These are phyloP conservation scores for Xylaria intraflava DNA, from an alignment of 495 filamentous ascomycete genomes.

Conservation along the genomic window DNA sequence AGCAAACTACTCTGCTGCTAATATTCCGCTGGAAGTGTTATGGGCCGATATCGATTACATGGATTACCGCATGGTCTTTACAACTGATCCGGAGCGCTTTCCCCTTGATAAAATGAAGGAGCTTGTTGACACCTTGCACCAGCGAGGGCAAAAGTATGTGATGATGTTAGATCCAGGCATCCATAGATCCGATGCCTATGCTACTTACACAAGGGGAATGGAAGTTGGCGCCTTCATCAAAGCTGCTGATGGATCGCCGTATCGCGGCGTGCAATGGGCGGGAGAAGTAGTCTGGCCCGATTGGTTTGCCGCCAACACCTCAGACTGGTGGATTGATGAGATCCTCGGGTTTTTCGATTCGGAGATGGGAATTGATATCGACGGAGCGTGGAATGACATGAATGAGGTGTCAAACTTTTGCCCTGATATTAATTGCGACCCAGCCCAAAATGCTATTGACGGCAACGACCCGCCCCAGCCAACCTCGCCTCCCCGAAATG, in stretches of 20 bases:
- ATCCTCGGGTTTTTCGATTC: conserved; percentile 62
- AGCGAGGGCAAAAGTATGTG: conserved; percentile 67
- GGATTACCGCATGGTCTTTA: conserved; percentile 57
- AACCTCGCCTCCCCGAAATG: conserved; percentile 43
- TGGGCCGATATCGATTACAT: conserved; percentile 78
- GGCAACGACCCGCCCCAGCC: conserved; percentile 58
- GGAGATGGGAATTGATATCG: conserved; percentile 64
- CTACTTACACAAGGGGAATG: conserved; percentile 55
- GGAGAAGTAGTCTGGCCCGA: conserved; percentile 74
- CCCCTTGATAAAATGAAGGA: conserved; percentile 58
- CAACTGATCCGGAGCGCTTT: conserved; percentile 67
- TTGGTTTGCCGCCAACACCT: conserved; percentile 64
- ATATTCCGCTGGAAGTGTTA: conserved; percentile 70
- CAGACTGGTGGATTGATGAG: conserved; percentile 66
- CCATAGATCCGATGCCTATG: conserved; percentile 52
- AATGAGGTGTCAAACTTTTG: conserved; percentile 61
- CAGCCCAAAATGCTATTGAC: conserved; percentile 48
- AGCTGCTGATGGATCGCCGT: conserved; percentile 55
- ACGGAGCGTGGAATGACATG: conserved; percentile 84
- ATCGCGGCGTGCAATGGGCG: conserved; percentile 79
- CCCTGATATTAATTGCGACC: conserved; percentile 61
- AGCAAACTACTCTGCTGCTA: conserved; percentile 59
- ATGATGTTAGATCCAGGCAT: conserved; percentile 85
- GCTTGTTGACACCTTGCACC: conserved; percentile 62
- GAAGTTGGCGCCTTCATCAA: conserved; percentile 57